Base-by-base conservation (phyloP, 805 yeast species). In the Lachancea nothofagi region DNA sequence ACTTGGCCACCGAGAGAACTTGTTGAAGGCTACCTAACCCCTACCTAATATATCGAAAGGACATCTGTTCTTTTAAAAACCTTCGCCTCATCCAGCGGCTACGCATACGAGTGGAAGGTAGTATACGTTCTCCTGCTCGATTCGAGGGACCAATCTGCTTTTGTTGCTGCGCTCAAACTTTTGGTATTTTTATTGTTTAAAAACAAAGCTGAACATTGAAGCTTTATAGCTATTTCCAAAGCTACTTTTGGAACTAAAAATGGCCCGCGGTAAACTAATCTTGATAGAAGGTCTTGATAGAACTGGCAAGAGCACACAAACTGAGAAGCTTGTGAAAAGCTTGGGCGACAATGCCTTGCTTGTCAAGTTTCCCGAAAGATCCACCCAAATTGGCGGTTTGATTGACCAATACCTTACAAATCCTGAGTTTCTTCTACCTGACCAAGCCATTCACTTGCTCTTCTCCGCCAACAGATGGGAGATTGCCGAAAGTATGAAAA, bases 381-480 rank as follows among this genome's bases (percentile, higher is more conserved):
- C 83, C 0, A 93, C 97, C 0, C 71, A 72, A 8, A 82, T 87
- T 29, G 99, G 99, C 2, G 55, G 71, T 43, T 63, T 88, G 48
- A 89, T 93, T 52, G 76, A 93, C 60, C 59, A 69, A 39, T 93
- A 88, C 57, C 67, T 93, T 20, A 71, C 75, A 0, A 71, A 78
- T 47, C 62, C 66, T 17, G 41, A 58, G 1, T 72, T 74, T 44
- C 46, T 62, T 6, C 58, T 88, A 14, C 74, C 79, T 13, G 96
- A 89, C 54, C 80, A 87, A 57, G 70, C 95, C 0, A 81, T 88
- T 4, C 99, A 93, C 61, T 67, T 93, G 18, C 65, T 93, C 24
- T 93, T 93, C 59, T 78, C 88, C 49, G 96, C 97, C 1, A 93
- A 93, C 54, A 66, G 99, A 47, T 93, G 99, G 99, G 99, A 93